Evolutionary conservation across 75 land plant genomes (phyloP).

Genomic region (Picea sitchensis): DNA sequence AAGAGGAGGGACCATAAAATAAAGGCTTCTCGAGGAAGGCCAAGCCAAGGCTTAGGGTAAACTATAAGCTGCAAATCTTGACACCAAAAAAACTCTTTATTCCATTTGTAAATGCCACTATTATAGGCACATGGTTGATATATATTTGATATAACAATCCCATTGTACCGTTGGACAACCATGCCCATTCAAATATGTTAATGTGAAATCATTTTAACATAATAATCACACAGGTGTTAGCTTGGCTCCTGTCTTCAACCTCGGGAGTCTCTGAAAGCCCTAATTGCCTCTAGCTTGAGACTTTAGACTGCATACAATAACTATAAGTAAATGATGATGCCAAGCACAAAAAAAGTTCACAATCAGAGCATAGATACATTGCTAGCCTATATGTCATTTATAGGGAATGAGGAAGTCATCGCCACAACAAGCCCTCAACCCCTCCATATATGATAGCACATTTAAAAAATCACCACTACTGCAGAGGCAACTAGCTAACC

Average conservation of each 20-base stretch:
- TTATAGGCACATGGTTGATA: neutral
- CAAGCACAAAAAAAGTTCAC: neutral
- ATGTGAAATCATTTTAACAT: neutral
- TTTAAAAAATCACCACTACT: too few relatives aligned
- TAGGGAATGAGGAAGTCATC: too few relatives aligned
- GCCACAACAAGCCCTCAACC: too few relatives aligned
- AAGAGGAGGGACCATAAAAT: neutral
- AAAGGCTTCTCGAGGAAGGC: neutral
- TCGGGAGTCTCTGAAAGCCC: neutral
- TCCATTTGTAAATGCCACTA: neutral
- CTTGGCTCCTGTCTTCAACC: neutral
- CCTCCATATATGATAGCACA: too few relatives aligned
- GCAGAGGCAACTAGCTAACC: too few relatives aligned
- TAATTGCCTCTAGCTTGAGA: neutral
- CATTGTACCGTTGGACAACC: neutral
- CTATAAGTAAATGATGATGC: too few relatives aligned
- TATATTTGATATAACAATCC: neutral
- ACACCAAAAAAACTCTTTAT: neutral
- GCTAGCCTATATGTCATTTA: neutral
- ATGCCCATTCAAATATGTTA: neutral
- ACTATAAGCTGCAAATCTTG: neutral
- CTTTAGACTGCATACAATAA: neutral
- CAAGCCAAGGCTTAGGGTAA: neutral
- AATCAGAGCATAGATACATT: neutral
- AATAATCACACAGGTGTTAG: neutral